Percentiles rank a stretch among this genome's conserved stretches.
Evolutionary conservation across 2,329 filamentous ascomycete species (phyloP).

Genomic region (Colletotrichum navitas): DNA sequence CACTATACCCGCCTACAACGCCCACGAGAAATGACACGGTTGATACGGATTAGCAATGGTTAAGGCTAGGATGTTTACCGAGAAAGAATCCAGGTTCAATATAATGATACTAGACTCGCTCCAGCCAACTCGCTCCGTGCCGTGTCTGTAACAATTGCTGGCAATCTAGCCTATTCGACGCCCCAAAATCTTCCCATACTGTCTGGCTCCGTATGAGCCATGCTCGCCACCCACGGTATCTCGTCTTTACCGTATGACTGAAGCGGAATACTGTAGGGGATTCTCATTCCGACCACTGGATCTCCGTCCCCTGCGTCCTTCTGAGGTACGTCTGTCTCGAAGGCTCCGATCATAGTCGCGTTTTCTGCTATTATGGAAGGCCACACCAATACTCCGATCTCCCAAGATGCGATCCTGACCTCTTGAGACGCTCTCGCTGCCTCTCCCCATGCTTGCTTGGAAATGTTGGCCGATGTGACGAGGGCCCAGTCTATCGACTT

Average conservation of each 20-base stretch:
- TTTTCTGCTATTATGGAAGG: conserved; percentile 68
- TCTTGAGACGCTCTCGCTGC: conserved; percentile 67
- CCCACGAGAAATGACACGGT: conserved; percentile 37
- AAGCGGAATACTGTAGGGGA: conserved; percentile 87
- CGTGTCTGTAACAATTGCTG: conserved; percentile 10
- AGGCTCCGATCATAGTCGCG: conserved; percentile 76
- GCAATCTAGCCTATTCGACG: conserved; percentile 8
- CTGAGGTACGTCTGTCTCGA: conserved; percentile 69
- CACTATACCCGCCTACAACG: background rate
- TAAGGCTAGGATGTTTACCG: conserved; percentile 1
- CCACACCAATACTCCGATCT: conserved; percentile 88
- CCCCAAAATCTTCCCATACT: conserved; percentile 62
- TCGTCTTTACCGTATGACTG: conserved; percentile 73
- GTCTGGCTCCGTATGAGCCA: conserved; percentile 71
- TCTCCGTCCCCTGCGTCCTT: conserved; percentile 44
- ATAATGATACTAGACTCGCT: conserved; percentile 34
- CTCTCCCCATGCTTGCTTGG: conserved; percentile 90
- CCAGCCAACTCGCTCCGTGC: background rate
- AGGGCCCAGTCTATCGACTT: conserved; percentile 83
- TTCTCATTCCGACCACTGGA: conserved; percentile 74
- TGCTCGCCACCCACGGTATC: conserved; percentile 81
- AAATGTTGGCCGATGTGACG: conserved; percentile 90
- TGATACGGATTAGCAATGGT: conserved; percentile 18
- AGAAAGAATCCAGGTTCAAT: conserved; percentile 31
- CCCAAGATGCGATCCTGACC: conserved; percentile 82